A percentile compares a stretch with the other conserved stretches of the same genome.
These are phyloP conservation scores for Chrysopogon serrulatus DNA, from an alignment of 176 grass and related monocot species.

Conservation along the genomic window DNA sequence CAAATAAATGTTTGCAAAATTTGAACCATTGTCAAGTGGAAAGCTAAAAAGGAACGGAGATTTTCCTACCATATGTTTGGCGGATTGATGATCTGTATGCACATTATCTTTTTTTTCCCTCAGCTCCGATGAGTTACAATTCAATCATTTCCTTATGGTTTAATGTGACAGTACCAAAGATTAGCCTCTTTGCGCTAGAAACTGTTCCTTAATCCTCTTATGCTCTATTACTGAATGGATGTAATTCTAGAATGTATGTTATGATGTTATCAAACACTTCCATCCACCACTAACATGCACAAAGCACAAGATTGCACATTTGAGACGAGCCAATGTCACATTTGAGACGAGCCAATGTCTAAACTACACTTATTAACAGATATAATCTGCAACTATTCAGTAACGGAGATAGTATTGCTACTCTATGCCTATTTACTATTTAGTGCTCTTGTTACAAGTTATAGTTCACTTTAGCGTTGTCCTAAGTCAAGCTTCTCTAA, in stretches of 20 bases:
- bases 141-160: neutral
- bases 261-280: neutral
- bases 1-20: neutral
- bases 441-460: neutral
- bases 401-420: neutral
- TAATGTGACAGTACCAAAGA: neutral
- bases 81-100: neutral
- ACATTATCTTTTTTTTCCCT: neutral
- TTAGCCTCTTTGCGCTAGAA: slow-evolving; percentile 1
- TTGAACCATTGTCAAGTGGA: neutral
- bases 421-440: neutral
- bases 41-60: neutral
- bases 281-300: neutral
- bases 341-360: too few species aligned
- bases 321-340: too few species aligned
- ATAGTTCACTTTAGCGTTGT: neutral
- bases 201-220: neutral
- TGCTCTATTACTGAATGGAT: neutral
- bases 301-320: neutral
- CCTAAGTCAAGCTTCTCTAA: neutral
- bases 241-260: neutral
- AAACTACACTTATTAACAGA: neutral
- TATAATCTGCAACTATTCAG: neutral
- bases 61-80: neutral
- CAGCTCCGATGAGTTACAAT: neutral